phyloP scores from a whole-genome alignment of 2,329 filamentous ascomycete genomes.

The Colletotrichum chlorophyti region DNA sequence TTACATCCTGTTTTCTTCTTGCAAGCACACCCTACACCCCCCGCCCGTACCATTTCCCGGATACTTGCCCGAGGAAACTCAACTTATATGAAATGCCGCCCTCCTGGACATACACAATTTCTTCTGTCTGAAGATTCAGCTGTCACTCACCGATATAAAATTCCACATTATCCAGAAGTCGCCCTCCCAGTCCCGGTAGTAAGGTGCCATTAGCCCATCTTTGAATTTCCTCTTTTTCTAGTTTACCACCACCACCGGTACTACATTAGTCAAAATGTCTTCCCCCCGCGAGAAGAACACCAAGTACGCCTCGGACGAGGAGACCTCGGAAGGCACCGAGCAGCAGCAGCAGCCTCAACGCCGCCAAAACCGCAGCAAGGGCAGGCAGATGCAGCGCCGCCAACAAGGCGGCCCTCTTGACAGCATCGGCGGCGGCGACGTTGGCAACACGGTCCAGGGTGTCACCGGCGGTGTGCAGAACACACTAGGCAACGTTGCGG shows the following conservation, averaged over 20 bases:
- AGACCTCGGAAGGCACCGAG: constrained; percentile 38
- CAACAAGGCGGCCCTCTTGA: constrained; percentile 40
- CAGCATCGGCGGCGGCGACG: constrained; percentile 29
- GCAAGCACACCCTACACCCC: too few relatives aligned
- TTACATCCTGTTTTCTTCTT: constrained; percentile 31
- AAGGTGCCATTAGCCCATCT: not conserved
- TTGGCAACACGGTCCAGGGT: constrained; percentile 43
- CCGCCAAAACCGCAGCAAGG: constrained; percentile 30
- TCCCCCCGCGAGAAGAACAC: constrained; percentile 41
- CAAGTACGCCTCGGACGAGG: constrained; percentile 45
- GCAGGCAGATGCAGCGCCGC: constrained; percentile 35
- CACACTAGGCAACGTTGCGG: constrained; percentile 48
- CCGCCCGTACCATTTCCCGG: not conserved
- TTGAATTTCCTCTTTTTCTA: constrained; percentile 30
- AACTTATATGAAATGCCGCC: constrained; percentile 30
- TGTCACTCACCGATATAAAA: constrained; percentile 4
- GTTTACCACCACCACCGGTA: too few relatives aligned
- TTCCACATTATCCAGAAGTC: not conserved
- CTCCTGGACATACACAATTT: constrained; percentile 30
- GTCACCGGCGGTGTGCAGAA: constrained; percentile 47
- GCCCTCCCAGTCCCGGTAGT: not conserved
- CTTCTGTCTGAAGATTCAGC: constrained; percentile 18
- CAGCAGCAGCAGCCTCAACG: constrained; percentile 36
- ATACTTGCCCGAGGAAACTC: constrained; percentile 20
- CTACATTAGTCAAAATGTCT: constrained; percentile 32